Evolutionary conservation across 139 green algal genomes (phyloP).

Genomic region (Asterochloris sp.): DNA sequence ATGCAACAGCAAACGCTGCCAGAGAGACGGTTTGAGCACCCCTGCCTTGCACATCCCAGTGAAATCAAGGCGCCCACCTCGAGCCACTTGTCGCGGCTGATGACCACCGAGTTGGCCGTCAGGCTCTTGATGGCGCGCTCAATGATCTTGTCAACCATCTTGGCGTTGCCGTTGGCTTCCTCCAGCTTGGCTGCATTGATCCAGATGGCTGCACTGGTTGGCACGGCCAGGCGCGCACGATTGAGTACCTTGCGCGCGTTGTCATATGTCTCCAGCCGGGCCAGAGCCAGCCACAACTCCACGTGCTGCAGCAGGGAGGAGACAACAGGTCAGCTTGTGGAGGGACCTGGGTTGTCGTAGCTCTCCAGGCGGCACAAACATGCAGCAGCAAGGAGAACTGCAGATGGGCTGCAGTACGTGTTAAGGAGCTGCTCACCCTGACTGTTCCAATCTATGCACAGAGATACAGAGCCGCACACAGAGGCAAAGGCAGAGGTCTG

Average conservation of each 20-base stretch:
- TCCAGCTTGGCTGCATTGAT: constrained; percentile 96
- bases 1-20: too few relatives aligned
- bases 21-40: too few relatives aligned
- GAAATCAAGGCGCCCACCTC: constrained; percentile 24
- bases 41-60: too few relatives aligned
- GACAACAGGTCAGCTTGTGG: too few relatives aligned
- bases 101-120: constrained; percentile 76
- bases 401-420: too few relatives aligned
- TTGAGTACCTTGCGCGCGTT: constrained; percentile 96
- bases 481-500: too few relatives aligned
- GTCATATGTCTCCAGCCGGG: constrained; percentile 89
- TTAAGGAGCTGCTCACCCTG: too few relatives aligned
- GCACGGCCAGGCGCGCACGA: constrained; percentile 86
- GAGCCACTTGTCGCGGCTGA: constrained; percentile 91
- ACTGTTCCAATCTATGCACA: too few relatives aligned
- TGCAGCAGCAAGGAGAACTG: too few relatives aligned
- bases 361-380: too few relatives aligned
- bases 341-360: too few relatives aligned
- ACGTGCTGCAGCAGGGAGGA: constrained; percentile 65
- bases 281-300: constrained; percentile 97
- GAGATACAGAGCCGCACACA: too few relatives aligned
- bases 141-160: constrained; percentile 79
- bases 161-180: constrained; percentile 76
- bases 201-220: constrained; percentile 89
- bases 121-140: constrained; percentile 66